A percentile compares a stretch with the other conserved stretches of the same genome.
These are phyloP conservation scores for Schizochytrium sp. DNA, from an alignment of 108 stramenopile species.

Conservation along the genomic window DNA sequence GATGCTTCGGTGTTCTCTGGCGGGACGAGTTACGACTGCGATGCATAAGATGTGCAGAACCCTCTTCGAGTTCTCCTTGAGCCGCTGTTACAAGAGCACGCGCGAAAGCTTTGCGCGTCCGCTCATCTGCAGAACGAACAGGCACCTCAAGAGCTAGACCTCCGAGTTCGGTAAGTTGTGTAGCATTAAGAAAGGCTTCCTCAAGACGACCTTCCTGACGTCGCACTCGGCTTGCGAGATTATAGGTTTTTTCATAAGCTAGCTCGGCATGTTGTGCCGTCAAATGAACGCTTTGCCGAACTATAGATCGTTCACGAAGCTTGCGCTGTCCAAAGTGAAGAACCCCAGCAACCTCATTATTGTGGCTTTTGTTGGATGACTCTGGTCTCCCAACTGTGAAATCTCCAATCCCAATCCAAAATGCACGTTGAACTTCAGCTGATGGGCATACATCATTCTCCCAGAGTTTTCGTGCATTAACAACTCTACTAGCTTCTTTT, in stretches of 20 bases:
- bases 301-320: background rate
- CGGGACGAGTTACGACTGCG: no score
- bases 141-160: conserved; percentile 15
- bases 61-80: no score
- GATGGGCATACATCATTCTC: background rate
- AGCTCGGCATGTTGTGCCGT: background rate
- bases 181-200: background rate
- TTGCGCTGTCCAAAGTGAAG: conserved; percentile 10
- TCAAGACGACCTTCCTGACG: background rate
- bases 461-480: background rate
- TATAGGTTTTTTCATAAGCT: background rate
- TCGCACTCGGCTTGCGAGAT: background rate
- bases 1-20: no score
- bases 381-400: background rate
- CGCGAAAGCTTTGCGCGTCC: conserved; percentile 18
- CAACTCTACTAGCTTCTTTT: background rate
- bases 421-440: conserved; percentile 18
- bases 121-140: conserved; percentile 4
- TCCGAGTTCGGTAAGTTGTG: background rate
- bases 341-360: background rate
- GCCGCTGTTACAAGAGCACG: background rate
- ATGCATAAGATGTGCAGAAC: no score
- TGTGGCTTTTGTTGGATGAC: background rate
- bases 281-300: background rate
- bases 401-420: conserved; percentile 2